Conservation (phyloP, 495 filamentous ascomycete species). For the Barbatosphaeria neglecta region DNA sequence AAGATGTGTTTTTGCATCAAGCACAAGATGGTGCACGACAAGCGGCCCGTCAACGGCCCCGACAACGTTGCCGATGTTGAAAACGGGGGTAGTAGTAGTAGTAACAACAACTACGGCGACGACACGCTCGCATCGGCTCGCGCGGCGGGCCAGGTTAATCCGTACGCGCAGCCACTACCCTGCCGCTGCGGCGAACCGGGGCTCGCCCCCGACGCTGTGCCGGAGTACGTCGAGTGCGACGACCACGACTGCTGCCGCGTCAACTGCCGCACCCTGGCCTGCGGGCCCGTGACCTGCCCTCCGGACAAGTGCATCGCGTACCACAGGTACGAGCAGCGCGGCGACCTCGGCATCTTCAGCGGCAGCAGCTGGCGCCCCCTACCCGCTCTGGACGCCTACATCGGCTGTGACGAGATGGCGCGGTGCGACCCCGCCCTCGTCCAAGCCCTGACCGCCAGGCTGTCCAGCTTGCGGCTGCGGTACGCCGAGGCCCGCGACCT, state of each 20-base stretch:
- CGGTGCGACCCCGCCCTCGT: no score
- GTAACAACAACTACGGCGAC: no score
- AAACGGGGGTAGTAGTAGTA: no score
- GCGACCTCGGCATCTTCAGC: neutral
- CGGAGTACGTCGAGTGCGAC: neutral
- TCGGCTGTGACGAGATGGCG: no score
- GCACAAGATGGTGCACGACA: neutral
- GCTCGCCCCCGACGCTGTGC: neutral
- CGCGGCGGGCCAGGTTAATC: no score
- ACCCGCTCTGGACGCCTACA: neutral
- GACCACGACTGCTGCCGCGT: neutral
- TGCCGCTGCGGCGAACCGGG: neutral
- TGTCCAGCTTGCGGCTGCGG: no score
- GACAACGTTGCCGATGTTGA: no score
- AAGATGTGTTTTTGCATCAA: neutral
- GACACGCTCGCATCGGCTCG: no score
- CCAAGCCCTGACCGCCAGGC: no score
- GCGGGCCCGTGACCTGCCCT: neutral
- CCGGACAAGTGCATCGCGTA: neutral
- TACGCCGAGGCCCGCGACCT: no score
- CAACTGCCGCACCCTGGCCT: neutral
- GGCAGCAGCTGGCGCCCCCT: neutral
- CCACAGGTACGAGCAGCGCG: neutral
- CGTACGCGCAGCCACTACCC: neutral
- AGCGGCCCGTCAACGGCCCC: neutral